A percentile compares a stretch with the other conserved stretches of the same genome.
phyloP scores from a whole-genome alignment of 75 land plant species.

The Chamaecyparis obtusa region DNA sequence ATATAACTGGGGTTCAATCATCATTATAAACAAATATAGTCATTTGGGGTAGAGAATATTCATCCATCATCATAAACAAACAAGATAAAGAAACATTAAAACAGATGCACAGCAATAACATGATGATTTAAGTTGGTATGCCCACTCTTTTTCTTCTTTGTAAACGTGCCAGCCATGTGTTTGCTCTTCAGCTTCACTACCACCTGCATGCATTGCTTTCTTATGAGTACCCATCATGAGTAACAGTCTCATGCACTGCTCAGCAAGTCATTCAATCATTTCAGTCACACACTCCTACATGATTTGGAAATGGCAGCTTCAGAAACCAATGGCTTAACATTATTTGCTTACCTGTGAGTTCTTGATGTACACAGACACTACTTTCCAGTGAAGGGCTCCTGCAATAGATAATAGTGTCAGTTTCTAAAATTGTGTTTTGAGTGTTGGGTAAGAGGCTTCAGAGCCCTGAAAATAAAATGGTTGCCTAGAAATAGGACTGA shows the following conservation, averaged over 20 bases:
- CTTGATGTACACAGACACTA: constrained; percentile 79
- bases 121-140: constrained; percentile 16
- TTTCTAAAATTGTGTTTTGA: neutral
- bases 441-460: neutral
- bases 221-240: constrained; percentile 62
- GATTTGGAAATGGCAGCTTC: neutral
- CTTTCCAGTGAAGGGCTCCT: constrained; percentile 93
- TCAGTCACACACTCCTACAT: neutral
- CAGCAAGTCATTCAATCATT: neutral
- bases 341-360: constrained; percentile 59
- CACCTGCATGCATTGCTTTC: constrained; percentile 76
- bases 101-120: neutral
- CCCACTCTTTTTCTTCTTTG: constrained; percentile 88
- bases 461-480: neutral
- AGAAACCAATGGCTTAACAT: neutral
- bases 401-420: constrained; percentile 7
- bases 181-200: constrained; percentile 81
- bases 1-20: no score
- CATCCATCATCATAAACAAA: no score
- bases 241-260: neutral
- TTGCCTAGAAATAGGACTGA: constrained; percentile 14
- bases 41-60: no score
- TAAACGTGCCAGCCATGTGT: constrained; percentile 76
- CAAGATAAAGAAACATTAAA: neutral
- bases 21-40: no score